Evolutionary conservation across 1,139 yeast species (phyloP).

Genomic region (Candida frijolesensis): DNA sequence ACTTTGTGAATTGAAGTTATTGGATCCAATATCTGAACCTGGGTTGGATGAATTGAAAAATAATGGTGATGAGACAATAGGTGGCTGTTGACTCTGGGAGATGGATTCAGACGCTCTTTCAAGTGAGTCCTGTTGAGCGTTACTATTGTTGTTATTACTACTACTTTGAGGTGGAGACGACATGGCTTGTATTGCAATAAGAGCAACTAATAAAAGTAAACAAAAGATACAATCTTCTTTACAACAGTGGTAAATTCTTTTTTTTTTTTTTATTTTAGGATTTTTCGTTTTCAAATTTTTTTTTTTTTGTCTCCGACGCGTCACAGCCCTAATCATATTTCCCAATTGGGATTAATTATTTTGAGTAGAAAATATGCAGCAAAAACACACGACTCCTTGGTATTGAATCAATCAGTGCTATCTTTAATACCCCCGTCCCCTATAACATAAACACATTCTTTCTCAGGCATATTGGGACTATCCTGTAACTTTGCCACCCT

Average conservation of each 20-base stretch:
- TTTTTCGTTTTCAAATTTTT: constrained; percentile 3
- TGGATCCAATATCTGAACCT: constrained; percentile 32
- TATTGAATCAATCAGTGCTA: constrained; percentile 24
- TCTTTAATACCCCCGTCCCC: constrained; percentile 57
- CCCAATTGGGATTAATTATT: constrained; percentile 27
- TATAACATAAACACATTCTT: constrained; percentile 55
- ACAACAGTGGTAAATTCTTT: neutral
- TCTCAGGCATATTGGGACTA: constrained; percentile 65
- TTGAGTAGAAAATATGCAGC: neutral
- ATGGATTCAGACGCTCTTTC: constrained; percentile 31
- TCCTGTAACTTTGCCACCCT: constrained; percentile 65
- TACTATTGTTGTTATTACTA: constrained; percentile 22
- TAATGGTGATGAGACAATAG: constrained; percentile 66
- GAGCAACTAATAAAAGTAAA: constrained; percentile 1
- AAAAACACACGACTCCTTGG: neutral
- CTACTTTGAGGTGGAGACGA: constrained; percentile 34
- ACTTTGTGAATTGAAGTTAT: constrained; percentile 21
- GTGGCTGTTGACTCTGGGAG: constrained; percentile 38
- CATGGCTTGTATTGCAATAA: constrained; percentile 18
- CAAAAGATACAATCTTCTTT: constrained; percentile 1
- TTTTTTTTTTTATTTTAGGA: neutral
- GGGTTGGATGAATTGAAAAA: constrained; percentile 59
- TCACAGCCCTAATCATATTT: constrained; percentile 20
- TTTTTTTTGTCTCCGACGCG: constrained; percentile 9
- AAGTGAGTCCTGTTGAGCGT: constrained; percentile 11